These are phyloP conservation scores for Parafenestella ontariensis DNA, from an alignment of 2,329 filamentous ascomycete species.

Conservation along the genomic window DNA sequence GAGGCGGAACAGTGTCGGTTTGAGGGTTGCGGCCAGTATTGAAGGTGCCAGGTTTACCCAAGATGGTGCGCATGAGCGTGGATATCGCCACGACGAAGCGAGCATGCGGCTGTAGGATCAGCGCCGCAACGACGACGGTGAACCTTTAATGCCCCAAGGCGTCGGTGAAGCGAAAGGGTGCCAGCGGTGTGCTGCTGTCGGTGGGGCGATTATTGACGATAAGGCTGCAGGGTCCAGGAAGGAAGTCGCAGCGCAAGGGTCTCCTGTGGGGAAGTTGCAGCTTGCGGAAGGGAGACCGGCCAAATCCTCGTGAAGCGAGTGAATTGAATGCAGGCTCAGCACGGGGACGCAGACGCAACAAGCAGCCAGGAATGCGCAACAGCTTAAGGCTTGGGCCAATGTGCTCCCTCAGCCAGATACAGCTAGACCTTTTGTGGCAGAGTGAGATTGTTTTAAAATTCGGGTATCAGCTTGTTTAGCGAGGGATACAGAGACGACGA, in stretches of 20 bases:
- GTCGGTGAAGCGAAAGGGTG: not conserved
- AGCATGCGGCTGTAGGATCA: not conserved
- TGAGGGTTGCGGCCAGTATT: not conserved
- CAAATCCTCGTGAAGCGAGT: not conserved
- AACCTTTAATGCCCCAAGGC: not conserved
- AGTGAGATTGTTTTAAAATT: not conserved
- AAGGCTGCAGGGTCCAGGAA: constrained; percentile 6
- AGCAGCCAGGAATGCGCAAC: constrained; percentile 1
- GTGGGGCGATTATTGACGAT: not conserved
- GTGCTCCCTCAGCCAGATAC: not conserved
- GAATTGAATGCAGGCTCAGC: not conserved
- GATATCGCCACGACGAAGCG: not conserved
- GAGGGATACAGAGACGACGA: constrained; percentile 5
- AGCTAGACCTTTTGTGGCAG: constrained; percentile 4
- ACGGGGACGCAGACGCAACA: not conserved
- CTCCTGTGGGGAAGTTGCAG: not conserved
- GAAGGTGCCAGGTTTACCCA: not conserved
- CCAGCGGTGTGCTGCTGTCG: not conserved
- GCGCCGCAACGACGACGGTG: not conserved
- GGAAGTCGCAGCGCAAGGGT: constrained; percentile 1
- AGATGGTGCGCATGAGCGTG: not conserved
- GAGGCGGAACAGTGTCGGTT: not conserved
- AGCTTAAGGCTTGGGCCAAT: not conserved
- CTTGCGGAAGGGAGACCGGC: not conserved
- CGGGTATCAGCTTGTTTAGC: constrained; percentile 2